Evolutionary conservation across 306 rosid species (phyloP).

Genomic region (Datisca glomerata): DNA sequence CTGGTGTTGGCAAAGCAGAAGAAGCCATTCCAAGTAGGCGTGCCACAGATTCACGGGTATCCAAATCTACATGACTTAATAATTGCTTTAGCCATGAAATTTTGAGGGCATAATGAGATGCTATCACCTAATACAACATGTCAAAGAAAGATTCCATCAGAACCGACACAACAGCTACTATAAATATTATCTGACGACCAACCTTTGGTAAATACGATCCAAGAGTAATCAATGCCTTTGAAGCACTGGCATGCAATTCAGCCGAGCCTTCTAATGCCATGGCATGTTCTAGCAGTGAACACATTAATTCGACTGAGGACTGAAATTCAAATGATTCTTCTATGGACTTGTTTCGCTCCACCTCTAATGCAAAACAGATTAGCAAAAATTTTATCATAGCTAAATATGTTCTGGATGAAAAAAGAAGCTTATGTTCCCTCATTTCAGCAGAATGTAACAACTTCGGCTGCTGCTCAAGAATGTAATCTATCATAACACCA

Average conservation of each 20-base stretch:
- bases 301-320: conserved; percentile 51
- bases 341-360: conserved; percentile 34
- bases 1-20: conserved; percentile 46
- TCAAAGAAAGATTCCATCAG: neutral
- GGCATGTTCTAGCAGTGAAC: conserved; percentile 69
- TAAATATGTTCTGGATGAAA: conserved; percentile 55
- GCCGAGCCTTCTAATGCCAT: conserved; percentile 82
- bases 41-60: conserved; percentile 89
- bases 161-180: neutral
- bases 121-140: conserved; percentile 38
- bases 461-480: conserved; percentile 63
- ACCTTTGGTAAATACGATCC: conserved; percentile 85
- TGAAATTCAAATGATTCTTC: conserved; percentile 35
- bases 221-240: conserved; percentile 61
- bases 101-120: conserved; percentile 50
- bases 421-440: conserved; percentile 63
- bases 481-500: conserved; percentile 60
- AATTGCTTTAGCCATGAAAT: conserved; percentile 74
- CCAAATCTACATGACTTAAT: conserved; percentile 70
- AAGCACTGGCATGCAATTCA: conserved; percentile 81
- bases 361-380: conserved; percentile 63
- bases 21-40: conserved; percentile 89
- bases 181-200: conserved; percentile 14
- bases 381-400: conserved; percentile 71
- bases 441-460: conserved; percentile 50